Evolutionary conservation across 2,329 filamentous ascomycete genomes (phyloP).

Genomic region (Nothopassalora personata): DNA sequence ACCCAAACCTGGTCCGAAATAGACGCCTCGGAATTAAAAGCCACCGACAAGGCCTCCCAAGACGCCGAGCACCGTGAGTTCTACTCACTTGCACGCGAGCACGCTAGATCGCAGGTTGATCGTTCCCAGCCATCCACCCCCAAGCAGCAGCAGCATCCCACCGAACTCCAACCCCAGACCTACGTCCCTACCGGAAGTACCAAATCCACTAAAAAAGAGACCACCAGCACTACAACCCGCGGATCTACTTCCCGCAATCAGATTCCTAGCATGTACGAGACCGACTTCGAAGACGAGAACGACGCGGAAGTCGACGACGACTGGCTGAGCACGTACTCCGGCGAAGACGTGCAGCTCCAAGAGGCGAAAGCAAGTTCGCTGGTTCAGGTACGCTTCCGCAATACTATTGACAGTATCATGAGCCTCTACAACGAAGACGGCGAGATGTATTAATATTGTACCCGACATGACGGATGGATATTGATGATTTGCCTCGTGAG

Average conservation of each 20-base stretch:
- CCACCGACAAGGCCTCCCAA: slow-evolving; percentile 4
- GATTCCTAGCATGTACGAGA: slow-evolving; percentile 22
- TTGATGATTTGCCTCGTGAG: not conserved
- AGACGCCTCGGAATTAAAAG: slow-evolving; percentile 8
- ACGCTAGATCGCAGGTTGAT: slow-evolving; percentile 13
- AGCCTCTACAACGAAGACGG: slow-evolving; percentile 19
- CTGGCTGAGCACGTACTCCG: slow-evolving; percentile 25
- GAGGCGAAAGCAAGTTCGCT: slow-evolving; percentile 23
- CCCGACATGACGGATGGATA: not conserved
- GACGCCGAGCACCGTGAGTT: slow-evolving; percentile 11
- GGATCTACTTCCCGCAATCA: slow-evolving; percentile 12
- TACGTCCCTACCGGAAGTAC: slow-evolving; percentile 6
- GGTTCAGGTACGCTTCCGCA: slow-evolving; percentile 28
- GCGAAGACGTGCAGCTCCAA: slow-evolving; percentile 19
- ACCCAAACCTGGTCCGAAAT: slow-evolving; percentile 12
- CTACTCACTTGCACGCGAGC: slow-evolving; percentile 10
- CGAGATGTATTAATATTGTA: slow-evolving; percentile 15
- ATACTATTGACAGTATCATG: slow-evolving; percentile 27
- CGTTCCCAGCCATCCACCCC: slow-evolving; percentile 8
- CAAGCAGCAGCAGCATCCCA: not conserved
- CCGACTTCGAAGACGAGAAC: slow-evolving; percentile 21
- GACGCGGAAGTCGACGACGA: slow-evolving; percentile 23
- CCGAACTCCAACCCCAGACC: slow-evolving; percentile 6
- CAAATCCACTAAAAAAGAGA: not conserved
- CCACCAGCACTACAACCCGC: slow-evolving; percentile 8